Conservation (phyloP, 257 asterid species). For the Primulina eburnea region DNA sequence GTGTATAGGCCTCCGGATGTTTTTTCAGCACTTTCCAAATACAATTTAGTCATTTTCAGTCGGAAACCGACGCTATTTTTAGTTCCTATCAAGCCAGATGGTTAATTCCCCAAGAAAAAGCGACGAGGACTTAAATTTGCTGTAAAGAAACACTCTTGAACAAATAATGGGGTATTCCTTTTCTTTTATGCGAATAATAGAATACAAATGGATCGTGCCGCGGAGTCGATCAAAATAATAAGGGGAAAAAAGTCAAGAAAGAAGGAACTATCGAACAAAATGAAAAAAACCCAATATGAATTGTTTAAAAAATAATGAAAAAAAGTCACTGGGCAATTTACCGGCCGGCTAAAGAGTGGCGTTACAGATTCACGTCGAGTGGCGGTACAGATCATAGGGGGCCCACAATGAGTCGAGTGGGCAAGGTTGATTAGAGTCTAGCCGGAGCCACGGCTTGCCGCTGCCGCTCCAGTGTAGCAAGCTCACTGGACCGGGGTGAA, state of each 20-base stretch:
- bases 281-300: not conserved
- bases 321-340: not conserved
- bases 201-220: not conserved
- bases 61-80: too few relatives aligned
- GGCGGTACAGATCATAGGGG: conserved; percentile 26
- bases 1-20: not conserved
- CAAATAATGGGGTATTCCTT: too few relatives aligned
- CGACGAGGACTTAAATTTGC: too few relatives aligned
- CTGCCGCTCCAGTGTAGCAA: conserved; percentile 36
- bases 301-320: too few relatives aligned
- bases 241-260: too few relatives aligned
- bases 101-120: not conserved
- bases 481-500: conserved; percentile 29
- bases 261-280: too few relatives aligned
- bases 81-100: not conserved
- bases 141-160: too few relatives aligned
- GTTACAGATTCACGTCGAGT: not conserved
- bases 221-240: too few relatives aligned
- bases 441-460: conserved; percentile 35
- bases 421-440: conserved; percentile 24
- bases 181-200: not conserved
- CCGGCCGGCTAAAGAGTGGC: not conserved
- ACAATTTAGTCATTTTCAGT: not conserved
- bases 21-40: too few relatives aligned
- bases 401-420: conserved; percentile 32